Conservation (phyloP, 768 basidiomycete species). For the Russula abietina region DNA sequence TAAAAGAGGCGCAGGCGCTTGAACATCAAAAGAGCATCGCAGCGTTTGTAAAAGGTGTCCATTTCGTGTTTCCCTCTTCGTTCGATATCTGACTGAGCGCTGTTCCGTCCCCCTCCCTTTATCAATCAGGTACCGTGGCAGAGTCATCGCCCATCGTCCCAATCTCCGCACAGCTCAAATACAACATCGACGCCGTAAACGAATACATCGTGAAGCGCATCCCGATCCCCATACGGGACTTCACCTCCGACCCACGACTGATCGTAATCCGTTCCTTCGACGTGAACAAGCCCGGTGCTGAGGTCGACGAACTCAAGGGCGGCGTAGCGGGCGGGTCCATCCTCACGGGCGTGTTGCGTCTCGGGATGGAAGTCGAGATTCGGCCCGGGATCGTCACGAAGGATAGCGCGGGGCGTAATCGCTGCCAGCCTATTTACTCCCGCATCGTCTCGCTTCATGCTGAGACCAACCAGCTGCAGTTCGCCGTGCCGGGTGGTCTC, state of each 20-base stretch:
- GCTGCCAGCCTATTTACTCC: slow-evolving; percentile 91
- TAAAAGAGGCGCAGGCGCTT: slow-evolving; percentile 88
- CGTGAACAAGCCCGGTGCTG: slow-evolving; percentile 98
- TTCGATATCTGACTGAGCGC: not conserved
- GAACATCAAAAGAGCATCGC: slow-evolving; percentile 96
- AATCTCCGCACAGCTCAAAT: slow-evolving; percentile 96
- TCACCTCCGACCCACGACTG: slow-evolving; percentile 82
- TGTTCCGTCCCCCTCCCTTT: not conserved
- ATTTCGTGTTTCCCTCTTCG: not conserved
- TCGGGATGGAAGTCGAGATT: slow-evolving; percentile 95
- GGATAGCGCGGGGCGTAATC: slow-evolving; percentile 81
- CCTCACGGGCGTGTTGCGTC: slow-evolving; percentile 80
- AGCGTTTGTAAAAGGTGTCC: slow-evolving; percentile 87
- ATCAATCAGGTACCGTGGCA: slow-evolving; percentile 92
- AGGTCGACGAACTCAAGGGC: slow-evolving; percentile 94
- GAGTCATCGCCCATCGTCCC: slow-evolving; percentile 97
- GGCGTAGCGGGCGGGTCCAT: slow-evolving; percentile 98
- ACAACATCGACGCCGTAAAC: slow-evolving; percentile 99
- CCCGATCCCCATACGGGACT: slow-evolving; percentile 91
- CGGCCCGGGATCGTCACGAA: slow-evolving; percentile 96
- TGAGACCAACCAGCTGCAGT: slow-evolving; percentile 89
- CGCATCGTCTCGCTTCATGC: slow-evolving; percentile 88
- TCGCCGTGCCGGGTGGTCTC: slow-evolving; percentile 94
- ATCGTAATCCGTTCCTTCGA: slow-evolving; percentile 99
- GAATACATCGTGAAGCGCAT: slow-evolving; percentile 98